Conservation (phyloP, 2,329 filamentous ascomycete species). For the Aspergillus sp. region DNA sequence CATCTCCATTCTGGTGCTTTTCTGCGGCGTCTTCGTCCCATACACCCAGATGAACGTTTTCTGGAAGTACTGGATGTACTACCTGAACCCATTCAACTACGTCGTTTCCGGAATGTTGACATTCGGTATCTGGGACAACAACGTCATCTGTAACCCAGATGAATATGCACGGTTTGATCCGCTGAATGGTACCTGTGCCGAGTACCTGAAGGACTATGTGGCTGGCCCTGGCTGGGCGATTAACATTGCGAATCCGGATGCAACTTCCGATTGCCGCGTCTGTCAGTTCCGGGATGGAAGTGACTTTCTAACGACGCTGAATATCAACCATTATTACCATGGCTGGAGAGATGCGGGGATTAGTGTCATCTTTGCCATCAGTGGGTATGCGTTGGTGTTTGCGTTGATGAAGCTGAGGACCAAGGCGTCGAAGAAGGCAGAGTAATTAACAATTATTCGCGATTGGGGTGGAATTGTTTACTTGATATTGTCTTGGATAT, state of each 20-base stretch:
- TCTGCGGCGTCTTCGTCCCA: slow-evolving; percentile 70
- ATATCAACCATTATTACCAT: slow-evolving; percentile 61
- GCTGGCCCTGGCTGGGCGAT: slow-evolving; percentile 43
- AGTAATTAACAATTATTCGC: slow-evolving; percentile 8
- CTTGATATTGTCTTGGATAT: too few relatives aligned
- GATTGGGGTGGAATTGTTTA: too few relatives aligned
- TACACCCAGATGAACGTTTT: slow-evolving; percentile 63
- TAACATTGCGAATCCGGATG: slow-evolving; percentile 62
- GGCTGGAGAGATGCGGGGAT: slow-evolving; percentile 68
- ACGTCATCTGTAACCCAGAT: slow-evolving; percentile 47
- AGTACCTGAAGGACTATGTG: slow-evolving; percentile 58
- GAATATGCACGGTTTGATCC: slow-evolving; percentile 52
- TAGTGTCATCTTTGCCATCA: slow-evolving; percentile 56
- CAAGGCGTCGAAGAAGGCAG: slow-evolving; percentile 38
- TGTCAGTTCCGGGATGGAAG: slow-evolving; percentile 60
- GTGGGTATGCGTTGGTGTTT: slow-evolving; percentile 54
- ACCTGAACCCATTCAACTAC: slow-evolving; percentile 62
- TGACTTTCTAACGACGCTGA: slow-evolving; percentile 61
- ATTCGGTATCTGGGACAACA: slow-evolving; percentile 51
- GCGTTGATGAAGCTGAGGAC: slow-evolving; percentile 40
- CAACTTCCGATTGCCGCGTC: slow-evolving; percentile 56
- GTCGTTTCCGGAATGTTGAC: slow-evolving; percentile 57
- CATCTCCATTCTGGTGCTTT: slow-evolving; percentile 68
- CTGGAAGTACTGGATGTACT: slow-evolving; percentile 67
- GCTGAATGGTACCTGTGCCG: slow-evolving; percentile 50